These are phyloP conservation scores for Eucalyptus pumila DNA, from an alignment of 345 rosid genomes.

Conservation along the genomic window DNA sequence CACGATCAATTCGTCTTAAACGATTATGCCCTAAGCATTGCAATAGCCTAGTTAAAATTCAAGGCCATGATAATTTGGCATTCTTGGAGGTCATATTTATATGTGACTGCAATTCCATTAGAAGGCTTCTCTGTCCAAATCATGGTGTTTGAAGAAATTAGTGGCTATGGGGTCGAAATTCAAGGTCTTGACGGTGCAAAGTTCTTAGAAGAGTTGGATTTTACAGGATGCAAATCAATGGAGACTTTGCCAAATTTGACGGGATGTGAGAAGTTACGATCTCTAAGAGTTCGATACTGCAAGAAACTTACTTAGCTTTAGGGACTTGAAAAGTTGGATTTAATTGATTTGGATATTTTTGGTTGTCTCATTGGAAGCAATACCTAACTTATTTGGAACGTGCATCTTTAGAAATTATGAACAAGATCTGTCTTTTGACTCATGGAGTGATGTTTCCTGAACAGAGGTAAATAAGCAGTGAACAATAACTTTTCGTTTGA, in stretches of 20 bases:
- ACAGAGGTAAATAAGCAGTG: too few species aligned
- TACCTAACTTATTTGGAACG: too few species aligned
- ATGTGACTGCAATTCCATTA: not conserved
- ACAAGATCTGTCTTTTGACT: too few species aligned
- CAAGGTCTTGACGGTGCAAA: not conserved
- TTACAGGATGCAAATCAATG: not conserved
- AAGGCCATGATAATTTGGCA: not conserved
- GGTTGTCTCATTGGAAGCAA: not conserved
- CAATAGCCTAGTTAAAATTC: not conserved
- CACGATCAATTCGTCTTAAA: not conserved
- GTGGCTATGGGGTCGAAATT: rapidly evolving
- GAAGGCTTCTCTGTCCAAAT: too few species aligned
- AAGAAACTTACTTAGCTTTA: not conserved
- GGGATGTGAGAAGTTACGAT: not conserved
- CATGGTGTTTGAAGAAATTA: not conserved
- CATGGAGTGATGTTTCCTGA: too few species aligned
- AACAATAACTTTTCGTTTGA: too few species aligned
- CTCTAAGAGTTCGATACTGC: not conserved
- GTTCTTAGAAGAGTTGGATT: not conserved
- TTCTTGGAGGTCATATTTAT: not conserved
- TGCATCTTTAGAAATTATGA: too few species aligned
- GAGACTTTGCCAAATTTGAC: not conserved
- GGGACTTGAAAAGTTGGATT: not conserved
- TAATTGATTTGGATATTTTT: not conserved
- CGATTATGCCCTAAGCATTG: not conserved